Evolutionary conservation across 352 stramenopile genomes (phyloP).

Genomic region (Phytophthora meadii): DNA sequence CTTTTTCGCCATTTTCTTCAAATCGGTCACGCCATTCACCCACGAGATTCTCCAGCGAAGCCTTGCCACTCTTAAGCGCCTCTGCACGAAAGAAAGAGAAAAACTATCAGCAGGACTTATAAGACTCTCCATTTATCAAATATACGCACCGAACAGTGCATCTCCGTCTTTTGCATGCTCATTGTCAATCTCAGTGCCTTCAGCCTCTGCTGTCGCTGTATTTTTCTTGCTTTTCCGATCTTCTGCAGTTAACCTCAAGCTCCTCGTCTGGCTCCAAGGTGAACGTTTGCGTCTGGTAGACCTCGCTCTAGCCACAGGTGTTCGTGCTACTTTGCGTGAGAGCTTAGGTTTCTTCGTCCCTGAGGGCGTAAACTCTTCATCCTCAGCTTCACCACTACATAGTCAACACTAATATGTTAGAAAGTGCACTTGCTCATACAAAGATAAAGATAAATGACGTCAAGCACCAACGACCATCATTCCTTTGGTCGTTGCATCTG

Average conservation of each 20-base stretch:
- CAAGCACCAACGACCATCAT: slow-evolving; percentile 30
- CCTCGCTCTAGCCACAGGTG: slow-evolving; percentile 20
- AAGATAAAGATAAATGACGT: slow-evolving; percentile 11
- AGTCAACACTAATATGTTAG: slow-evolving; percentile 2
- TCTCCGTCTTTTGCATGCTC: slow-evolving; percentile 24
- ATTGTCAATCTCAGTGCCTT: slow-evolving; percentile 5
- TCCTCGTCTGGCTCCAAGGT: slow-evolving; percentile 40
- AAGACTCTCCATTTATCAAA: neutral
- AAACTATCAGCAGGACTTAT: slow-evolving; percentile 6
- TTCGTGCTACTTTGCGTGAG: slow-evolving; percentile 22
- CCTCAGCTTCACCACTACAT: slow-evolving; percentile 31
- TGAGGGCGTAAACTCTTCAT: slow-evolving; percentile 45
- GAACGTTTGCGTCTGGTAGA: slow-evolving; percentile 37
- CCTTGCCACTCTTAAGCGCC: slow-evolving; percentile 59
- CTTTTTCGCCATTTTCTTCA: slow-evolving; percentile 59
- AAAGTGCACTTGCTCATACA: slow-evolving; percentile 23
- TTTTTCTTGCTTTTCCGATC: slow-evolving; percentile 19
- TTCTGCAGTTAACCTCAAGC: slow-evolving; percentile 7
- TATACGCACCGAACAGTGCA: slow-evolving; percentile 38
- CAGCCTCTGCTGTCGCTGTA: neutral
- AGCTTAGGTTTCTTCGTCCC: slow-evolving; percentile 22
- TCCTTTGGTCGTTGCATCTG: slow-evolving; percentile 20
- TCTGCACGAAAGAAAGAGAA: slow-evolving; percentile 40
- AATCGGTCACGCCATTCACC: slow-evolving; percentile 78
- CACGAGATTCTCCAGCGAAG: slow-evolving; percentile 58